Evolutionary conservation across 495 filamentous ascomycete species (phyloP).

Genomic region (Cercophora scortea): DNA sequence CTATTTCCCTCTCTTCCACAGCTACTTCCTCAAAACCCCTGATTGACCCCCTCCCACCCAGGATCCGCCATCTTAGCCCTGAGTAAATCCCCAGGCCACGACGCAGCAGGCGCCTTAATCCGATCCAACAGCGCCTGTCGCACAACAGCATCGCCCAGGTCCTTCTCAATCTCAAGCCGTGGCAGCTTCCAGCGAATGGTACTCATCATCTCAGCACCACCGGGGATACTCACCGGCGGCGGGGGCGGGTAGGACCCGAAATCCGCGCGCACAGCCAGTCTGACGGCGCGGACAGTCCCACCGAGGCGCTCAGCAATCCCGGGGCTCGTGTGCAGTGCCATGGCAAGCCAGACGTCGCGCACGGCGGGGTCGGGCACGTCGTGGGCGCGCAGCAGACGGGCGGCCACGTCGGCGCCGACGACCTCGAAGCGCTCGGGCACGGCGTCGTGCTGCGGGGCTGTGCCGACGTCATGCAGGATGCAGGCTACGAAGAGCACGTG

Average conservation of each 20-base stretch:
- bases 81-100: constrained; percentile 28
- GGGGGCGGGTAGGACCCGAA: constrained; percentile 24
- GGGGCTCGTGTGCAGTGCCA: constrained; percentile 36
- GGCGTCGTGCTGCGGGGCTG: constrained; percentile 23
- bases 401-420: constrained; percentile 37
- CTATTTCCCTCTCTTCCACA: too few species aligned
- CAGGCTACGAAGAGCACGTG: constrained; percentile 30
- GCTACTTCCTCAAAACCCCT: constrained; percentile 35
- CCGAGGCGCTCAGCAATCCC: constrained; percentile 38
- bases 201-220: constrained; percentile 1
- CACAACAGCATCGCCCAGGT: constrained; percentile 38
- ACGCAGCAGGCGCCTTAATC: constrained; percentile 31
- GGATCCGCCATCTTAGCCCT: constrained; percentile 22
- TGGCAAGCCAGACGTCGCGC: constrained; percentile 38
- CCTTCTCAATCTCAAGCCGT: constrained; percentile 35
- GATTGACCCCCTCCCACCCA: constrained; percentile 29
- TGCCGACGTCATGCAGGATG: constrained; percentile 41
- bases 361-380: constrained; percentile 18
- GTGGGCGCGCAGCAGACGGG: constrained; percentile 17
- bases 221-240: constrained; percentile 1
- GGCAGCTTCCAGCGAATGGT: constrained; percentile 22
- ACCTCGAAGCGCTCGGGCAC: constrained; percentile 39
- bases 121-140: constrained; percentile 28
- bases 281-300: constrained; percentile 24
- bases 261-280: constrained; percentile 32